A percentile compares a stretch with the other conserved stretches of the same genome.
These are phyloP conservation scores for Xylariaceae sp. DNA, from an alignment of 2,329 filamentous ascomycete genomes.

Conservation along the genomic window DNA sequence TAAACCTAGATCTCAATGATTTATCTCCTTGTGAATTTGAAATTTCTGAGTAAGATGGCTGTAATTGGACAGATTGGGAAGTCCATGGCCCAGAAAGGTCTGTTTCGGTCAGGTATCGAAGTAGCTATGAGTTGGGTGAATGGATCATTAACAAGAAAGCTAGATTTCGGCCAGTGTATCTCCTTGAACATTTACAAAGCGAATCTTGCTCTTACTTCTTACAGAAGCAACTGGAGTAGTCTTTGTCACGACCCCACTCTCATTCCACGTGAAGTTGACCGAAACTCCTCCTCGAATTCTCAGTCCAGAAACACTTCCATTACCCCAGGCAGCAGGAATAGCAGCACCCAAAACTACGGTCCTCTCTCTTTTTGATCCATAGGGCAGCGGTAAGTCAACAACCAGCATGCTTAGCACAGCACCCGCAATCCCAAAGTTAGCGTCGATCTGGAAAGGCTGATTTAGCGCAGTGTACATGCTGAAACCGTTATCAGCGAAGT, in stretches of 20 bases:
- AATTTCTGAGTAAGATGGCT: too few relatives aligned
- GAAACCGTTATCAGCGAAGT: slow-evolving; percentile 58
- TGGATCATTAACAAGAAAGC: too few relatives aligned
- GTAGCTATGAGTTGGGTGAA: too few relatives aligned
- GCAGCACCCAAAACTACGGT: slow-evolving; percentile 55
- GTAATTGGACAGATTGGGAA: too few relatives aligned
- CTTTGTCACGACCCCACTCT: slow-evolving; percentile 24
- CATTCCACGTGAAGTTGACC: slow-evolving; percentile 54
- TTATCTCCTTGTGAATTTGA: too few relatives aligned
- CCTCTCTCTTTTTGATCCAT: slow-evolving; percentile 30
- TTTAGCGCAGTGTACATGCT: slow-evolving; percentile 56
- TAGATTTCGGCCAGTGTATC: slow-evolving; percentile 10
- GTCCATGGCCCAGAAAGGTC: too few relatives aligned
- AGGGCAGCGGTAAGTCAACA: slow-evolving; percentile 52
- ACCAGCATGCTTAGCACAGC: slow-evolving; percentile 59
- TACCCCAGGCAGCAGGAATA: slow-evolving; percentile 52
- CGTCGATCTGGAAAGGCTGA: slow-evolving; percentile 64
- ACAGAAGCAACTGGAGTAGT: neutral
- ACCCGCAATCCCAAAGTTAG: slow-evolving; percentile 60
- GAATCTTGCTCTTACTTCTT: neutral
- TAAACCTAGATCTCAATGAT: too few relatives aligned
- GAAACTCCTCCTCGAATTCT: slow-evolving; percentile 51
- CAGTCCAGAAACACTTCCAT: slow-evolving; percentile 53
- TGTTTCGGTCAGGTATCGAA: too few relatives aligned
- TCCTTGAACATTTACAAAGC: slow-evolving; percentile 17